Evolutionary conservation across 495 filamentous ascomycete genomes (phyloP).

Genomic region (Talaromyces wortmannii): DNA sequence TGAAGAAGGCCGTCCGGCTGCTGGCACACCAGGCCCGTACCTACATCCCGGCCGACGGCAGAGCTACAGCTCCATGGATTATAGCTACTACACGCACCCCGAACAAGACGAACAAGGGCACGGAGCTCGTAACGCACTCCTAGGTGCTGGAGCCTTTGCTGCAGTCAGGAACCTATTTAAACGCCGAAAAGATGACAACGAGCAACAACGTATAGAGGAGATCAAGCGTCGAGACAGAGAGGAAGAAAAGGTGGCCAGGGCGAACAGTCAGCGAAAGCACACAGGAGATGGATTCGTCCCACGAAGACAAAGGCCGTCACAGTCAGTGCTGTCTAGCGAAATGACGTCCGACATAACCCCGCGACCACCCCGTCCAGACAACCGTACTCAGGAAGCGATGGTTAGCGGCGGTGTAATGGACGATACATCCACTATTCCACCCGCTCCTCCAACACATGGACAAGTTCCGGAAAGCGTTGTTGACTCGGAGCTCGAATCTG

Average conservation of each 20-base stretch:
- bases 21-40: constrained; percentile 31
- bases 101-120: constrained; percentile 38
- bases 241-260: constrained; percentile 51
- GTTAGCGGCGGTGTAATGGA: constrained; percentile 27
- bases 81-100: constrained; percentile 30
- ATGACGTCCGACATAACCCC: constrained; percentile 33
- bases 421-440: constrained; percentile 28
- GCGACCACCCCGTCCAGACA: constrained; percentile 25
- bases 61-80: constrained; percentile 24
- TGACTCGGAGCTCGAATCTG: constrained; percentile 26
- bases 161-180: constrained; percentile 60
- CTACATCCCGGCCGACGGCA: constrained; percentile 29
- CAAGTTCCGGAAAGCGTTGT: background rate
- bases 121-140: constrained; percentile 54
- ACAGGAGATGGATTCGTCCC: constrained; percentile 58
- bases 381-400: constrained; percentile 22
- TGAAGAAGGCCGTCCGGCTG: constrained; percentile 33
- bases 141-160: constrained; percentile 59
- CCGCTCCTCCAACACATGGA: constrained; percentile 43
- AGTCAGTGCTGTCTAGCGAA: constrained; percentile 34
- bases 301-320: constrained; percentile 43
- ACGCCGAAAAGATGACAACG: constrained; percentile 51
- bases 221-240: constrained; percentile 50
- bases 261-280: constrained; percentile 44
- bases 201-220: constrained; percentile 57